Evolutionary conservation across 2,329 filamentous ascomycete species (phyloP).

Genomic region (Fusarium mexicanum): DNA sequence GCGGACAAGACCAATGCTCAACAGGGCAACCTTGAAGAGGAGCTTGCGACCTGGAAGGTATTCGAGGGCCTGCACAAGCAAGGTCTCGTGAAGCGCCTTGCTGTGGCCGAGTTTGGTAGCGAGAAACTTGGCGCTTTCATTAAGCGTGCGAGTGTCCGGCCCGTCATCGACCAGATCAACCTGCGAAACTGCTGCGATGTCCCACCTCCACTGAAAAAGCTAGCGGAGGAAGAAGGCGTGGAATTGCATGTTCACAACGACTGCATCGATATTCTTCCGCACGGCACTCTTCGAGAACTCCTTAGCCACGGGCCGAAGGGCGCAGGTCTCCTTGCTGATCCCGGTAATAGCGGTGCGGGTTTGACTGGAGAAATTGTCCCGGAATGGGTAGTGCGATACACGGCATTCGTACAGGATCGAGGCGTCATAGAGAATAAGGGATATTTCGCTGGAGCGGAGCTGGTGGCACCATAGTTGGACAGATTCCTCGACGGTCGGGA

Average conservation of each 20-base stretch:
- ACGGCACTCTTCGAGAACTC: slow-evolving; percentile 84
- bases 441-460: slow-evolving; percentile 88
- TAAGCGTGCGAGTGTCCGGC: slow-evolving; percentile 73
- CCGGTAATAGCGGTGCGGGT: slow-evolving; percentile 61
- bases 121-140: slow-evolving; percentile 84
- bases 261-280: slow-evolving; percentile 88
- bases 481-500: background rate
- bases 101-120: slow-evolving; percentile 90
- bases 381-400: slow-evolving; percentile 97
- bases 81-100: slow-evolving; percentile 78
- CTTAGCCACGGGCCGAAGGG: slow-evolving; percentile 77
- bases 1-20: slow-evolving; percentile 69
- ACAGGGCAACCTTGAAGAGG: slow-evolving; percentile 73
- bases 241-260: slow-evolving; percentile 94
- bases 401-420: slow-evolving; percentile 90
- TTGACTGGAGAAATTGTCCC: slow-evolving; percentile 82
- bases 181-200: slow-evolving; percentile 95
- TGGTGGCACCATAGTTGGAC: slow-evolving; percentile 55
- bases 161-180: slow-evolving; percentile 94
- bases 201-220: slow-evolving; percentile 82
- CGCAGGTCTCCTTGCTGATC: slow-evolving; percentile 77
- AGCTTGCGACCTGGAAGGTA: slow-evolving; percentile 73
- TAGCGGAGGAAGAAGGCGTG: slow-evolving; percentile 84
- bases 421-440: slow-evolving; percentile 99
- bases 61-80: slow-evolving; percentile 78